Evolutionary conservation across 257 asterid species (phyloP), one percentile per base, ranked within the genome.

Genomic region (Oldenlandia corymbosa): DNA sequence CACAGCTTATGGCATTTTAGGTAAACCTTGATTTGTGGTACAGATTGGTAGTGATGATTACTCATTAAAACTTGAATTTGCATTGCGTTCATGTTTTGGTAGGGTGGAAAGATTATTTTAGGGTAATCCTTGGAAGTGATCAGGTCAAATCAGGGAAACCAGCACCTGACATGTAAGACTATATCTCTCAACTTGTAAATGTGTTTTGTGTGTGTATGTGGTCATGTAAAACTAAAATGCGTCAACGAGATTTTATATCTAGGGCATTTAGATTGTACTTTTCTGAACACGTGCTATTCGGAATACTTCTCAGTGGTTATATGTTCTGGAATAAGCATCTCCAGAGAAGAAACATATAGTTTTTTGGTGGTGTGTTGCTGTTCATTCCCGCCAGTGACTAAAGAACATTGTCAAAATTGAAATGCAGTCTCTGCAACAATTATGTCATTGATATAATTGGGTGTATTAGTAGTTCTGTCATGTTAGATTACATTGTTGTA

Each of bases 121-220:
- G 68, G 2, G 81, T 79, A 62, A 83, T 91, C 76, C 87, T 91
- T 62, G 96, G 96, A 65, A 84, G 94, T 77, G 95, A 91, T 51
- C 82, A 91, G 66, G 98, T 91, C 70, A 74, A 82, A 71, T 75
- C 89, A 73, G 98, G 98, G 70, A 91, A 91, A 73, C 98, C 98
- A 12, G 72, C 94, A 47, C 98, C 98, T 53, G 95, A 91, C 73
- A 62, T 91, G 98, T 88, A 80, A 81, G 90, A 43, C 26, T 42
- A 41, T 52, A 47, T 30, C 73, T 64, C 66, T 56, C 62, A 31
- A 13, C n/a, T 21, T 57, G 62, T n/a, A 31, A 16, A 18, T 56
- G n/a, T 56, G 9, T 0, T 56, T 10, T 30, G 7, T 36, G 18
- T 56, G 26, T 30, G 16, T 1, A 61, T 64, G 58, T n/a, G n/a